phyloP scores from a whole-genome alignment of 192 early-diverging fungal species.

The Coemansia sp. region DNA sequence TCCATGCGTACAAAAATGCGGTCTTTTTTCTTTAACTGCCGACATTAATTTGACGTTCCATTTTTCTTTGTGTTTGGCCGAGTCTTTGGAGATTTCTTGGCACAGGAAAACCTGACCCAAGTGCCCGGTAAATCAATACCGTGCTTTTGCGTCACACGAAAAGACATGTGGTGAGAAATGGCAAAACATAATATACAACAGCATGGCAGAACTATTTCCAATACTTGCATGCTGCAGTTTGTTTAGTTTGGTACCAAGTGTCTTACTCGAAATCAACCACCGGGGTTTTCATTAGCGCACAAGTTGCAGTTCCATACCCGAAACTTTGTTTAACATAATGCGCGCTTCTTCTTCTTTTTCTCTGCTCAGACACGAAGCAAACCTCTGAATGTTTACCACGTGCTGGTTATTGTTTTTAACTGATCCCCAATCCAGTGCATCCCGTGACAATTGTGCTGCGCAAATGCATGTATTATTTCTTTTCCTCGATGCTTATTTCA shows the following conservation, averaged over 20 bases:
- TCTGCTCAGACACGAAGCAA: not conserved
- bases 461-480: no score
- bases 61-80: not conserved
- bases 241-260: not conserved
- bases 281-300: not conserved
- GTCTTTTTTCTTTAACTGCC: not conserved
- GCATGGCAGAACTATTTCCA: no score
- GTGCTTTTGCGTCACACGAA: not conserved
- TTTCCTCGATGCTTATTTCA: no score
- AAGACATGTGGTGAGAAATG: not conserved
- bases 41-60: not conserved
- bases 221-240: no score
- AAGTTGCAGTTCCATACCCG: not conserved
- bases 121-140: not conserved
- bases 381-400: not conserved
- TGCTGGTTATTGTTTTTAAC: not conserved
- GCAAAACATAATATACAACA: not conserved
- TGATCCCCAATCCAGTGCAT: no score
- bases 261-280: not conserved
- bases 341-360: not conserved
- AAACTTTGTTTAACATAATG: not conserved
- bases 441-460: no score
- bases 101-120: not conserved
- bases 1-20: not conserved
- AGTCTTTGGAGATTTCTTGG: not conserved